Evolutionary conservation across 2,329 filamentous ascomycete species (phyloP).

Genomic region (Cladophialophora psammophila): DNA sequence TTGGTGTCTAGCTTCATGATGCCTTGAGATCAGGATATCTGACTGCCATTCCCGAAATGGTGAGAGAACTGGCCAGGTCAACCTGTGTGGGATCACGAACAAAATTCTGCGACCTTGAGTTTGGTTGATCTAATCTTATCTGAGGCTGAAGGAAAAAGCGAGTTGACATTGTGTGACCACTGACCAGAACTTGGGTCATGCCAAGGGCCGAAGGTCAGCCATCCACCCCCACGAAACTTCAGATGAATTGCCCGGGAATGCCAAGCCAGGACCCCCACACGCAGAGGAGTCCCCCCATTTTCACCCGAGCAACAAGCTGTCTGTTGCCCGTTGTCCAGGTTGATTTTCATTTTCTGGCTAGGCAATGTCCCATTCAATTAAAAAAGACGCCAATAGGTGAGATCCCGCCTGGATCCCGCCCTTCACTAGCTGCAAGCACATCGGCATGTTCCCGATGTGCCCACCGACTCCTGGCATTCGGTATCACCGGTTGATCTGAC

Average conservation of each 20-base stretch:
- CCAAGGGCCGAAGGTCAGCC: not conserved
- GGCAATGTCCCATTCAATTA: not conserved
- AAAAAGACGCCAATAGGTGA: not conserved
- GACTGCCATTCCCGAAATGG: not conserved
- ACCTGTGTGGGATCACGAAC: not conserved
- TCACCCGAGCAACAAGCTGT: not conserved
- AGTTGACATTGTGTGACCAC: not conserved
- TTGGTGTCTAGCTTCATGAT: constrained; percentile 94
- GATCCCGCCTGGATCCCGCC: constrained; percentile 2
- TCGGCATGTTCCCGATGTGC: not conserved
- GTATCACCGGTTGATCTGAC: not conserved
- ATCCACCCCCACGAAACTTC: not conserved
- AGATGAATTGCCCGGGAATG: not conserved
- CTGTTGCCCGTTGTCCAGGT: not conserved
- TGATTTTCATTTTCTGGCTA: not conserved
- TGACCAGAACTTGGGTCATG: too few species aligned
- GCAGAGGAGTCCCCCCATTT: not conserved
- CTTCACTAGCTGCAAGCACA: not conserved
- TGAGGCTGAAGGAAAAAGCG: not conserved
- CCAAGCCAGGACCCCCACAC: not conserved
- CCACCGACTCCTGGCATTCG: not conserved
- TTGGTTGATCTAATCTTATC: constrained; percentile 16
- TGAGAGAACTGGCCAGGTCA: not conserved
- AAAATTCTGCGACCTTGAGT: not conserved
- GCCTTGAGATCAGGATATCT: not conserved